Evolutionary conservation across 768 basidiomycete species (phyloP).

Genomic region (Fomitopsis serialis): DNA sequence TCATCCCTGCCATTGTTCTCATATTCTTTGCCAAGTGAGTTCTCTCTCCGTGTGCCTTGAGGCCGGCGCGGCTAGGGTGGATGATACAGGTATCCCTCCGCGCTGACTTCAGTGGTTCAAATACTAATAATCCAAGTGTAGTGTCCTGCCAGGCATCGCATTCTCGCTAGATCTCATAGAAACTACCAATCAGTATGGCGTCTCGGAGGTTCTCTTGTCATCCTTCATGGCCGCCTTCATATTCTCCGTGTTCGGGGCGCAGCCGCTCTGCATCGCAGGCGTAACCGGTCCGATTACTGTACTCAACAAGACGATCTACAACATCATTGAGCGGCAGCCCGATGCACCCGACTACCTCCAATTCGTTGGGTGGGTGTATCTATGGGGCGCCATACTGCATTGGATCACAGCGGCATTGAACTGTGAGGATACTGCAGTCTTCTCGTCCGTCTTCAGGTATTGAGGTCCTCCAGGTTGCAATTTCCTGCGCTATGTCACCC

Average conservation of each 20-base stretch:
- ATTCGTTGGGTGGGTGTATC: constrained; percentile 89
- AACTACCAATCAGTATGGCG: constrained; percentile 85
- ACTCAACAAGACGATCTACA: constrained; percentile 85
- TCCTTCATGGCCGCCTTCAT: constrained; percentile 89
- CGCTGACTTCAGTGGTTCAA: background rate
- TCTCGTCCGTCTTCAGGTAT: background rate
- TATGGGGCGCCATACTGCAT: constrained; percentile 85
- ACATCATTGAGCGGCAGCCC: constrained; percentile 53
- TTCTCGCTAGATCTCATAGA: constrained; percentile 92
- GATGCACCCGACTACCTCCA: constrained; percentile 74
- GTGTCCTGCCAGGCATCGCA: constrained; percentile 86
- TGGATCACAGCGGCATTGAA: constrained; percentile 79
- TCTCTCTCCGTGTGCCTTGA: background rate
- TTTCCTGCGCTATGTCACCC: constrained; percentile 80
- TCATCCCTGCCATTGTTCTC: constrained; percentile 79
- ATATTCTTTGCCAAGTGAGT: constrained; percentile 83
- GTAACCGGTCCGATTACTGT: constrained; percentile 93
- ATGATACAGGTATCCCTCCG: constrained; percentile 8
- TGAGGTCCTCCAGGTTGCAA: constrained; percentile 56
- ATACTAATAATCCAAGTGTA: constrained; percentile 19
- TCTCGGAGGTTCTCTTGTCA: constrained; percentile 76
- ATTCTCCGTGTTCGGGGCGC: constrained; percentile 83
- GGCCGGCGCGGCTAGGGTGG: constrained; percentile 9
- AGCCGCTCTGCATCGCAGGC: constrained; percentile 88
- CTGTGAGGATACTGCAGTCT: constrained; percentile 37